Evolutionary conservation across 2,329 filamentous ascomycete species (phyloP), one percentile per base, ranked within the genome.

Genomic region (Monosporascus sp.): DNA sequence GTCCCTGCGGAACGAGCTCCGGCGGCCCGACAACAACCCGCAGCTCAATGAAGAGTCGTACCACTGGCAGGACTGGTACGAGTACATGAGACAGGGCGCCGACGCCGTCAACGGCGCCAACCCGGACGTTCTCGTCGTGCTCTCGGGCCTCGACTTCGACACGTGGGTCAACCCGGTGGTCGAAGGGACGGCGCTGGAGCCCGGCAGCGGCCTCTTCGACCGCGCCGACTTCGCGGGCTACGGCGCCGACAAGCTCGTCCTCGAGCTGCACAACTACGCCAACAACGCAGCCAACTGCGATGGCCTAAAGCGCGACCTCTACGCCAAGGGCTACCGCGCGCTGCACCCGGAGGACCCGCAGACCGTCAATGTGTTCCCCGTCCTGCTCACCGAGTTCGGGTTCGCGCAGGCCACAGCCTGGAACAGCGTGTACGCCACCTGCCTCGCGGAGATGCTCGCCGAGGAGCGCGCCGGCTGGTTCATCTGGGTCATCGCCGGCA

Each of bases 231-330:
- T 83, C 59, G 57, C 68, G 2, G 75, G 73, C 1, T 81, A 77
- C 63, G 43, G 43, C 43, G 67, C 68, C 1, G 67, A 82, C 61
- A 84, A 84, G 68, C 71, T 84, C 0, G 81, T 82, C 7, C 72
- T 84, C 2, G 82, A 85, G 65, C 70, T 85, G 9, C 82, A 85
- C 72, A 84, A 82, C 68, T 85, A 85, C 65, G 71, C 81, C 55
- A 81, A 74, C 58, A 62, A 65, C n/a, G 74, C 76, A 3, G 72
- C 65, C 0, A 75, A 70, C 60, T 85, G 82, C 64, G 63, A 64
- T 8, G 69, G 68, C 8, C 71, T 84, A 14, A 67, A 73, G 56
- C 65, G 69, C 49, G 75, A 75, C 19, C 67, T 84, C 6, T 74
- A 76, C 65, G 71, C 70, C 50, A 73, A 76, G 54, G 82, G 81